Conservation (phyloP, 2,329 filamentous ascomycete species). For the Penicillium sp. region DNA sequence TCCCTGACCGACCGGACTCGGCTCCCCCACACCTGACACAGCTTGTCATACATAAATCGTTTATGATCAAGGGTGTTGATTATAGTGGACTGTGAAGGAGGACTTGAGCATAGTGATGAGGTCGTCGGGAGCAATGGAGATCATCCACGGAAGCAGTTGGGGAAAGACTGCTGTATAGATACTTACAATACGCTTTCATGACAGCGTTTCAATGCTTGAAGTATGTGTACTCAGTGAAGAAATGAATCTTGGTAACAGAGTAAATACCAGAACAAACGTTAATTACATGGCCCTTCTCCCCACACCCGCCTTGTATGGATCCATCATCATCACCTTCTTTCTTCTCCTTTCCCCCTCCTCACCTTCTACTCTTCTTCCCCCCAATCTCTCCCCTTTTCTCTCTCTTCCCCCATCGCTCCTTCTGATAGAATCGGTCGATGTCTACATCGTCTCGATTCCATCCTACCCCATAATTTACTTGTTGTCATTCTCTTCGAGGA, state of each 20-base stretch:
- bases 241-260: neutral
- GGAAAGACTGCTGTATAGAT: neutral
- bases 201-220: neutral
- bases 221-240: neutral
- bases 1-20: neutral
- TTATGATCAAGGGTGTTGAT: neutral
- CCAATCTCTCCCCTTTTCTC: conserved; percentile 16
- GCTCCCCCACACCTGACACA: neutral
- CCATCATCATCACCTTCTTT: conserved; percentile 25
- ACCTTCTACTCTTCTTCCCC: conserved; percentile 6
- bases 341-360: conserved; percentile 24
- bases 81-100: neutral
- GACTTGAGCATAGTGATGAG: conserved; percentile 12
- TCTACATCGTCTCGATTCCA: conserved; percentile 29
- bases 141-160: conserved; percentile 21
- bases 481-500: conserved; percentile 32
- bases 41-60: neutral
- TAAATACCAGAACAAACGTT: neutral
- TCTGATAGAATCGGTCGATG: conserved; percentile 37
- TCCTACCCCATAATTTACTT: conserved; percentile 22
- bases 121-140: conserved; percentile 23
- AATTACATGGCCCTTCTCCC: conserved; percentile 10
- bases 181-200: neutral
- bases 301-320: conserved; percentile 29
- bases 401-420: conserved; percentile 45